These are phyloP conservation scores for Phalaenopsis equestris DNA, from an alignment of 106 monocot species.

Conservation along the genomic window DNA sequence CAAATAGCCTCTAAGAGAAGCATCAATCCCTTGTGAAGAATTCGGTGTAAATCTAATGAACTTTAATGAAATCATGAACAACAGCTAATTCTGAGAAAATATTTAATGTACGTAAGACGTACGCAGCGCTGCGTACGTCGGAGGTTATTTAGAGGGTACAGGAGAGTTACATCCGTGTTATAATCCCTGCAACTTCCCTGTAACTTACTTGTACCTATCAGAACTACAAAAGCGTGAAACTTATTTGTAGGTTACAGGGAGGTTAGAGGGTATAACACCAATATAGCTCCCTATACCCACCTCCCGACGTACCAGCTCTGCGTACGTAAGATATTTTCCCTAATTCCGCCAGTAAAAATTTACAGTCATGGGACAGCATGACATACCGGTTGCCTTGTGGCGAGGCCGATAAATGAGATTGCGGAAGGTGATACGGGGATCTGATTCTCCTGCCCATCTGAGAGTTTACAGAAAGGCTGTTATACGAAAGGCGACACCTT, in stretches of 20 bases:
- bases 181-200: too few relatives aligned
- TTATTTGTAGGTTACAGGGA: too few relatives aligned
- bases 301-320: too few relatives aligned
- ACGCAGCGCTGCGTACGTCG: too few relatives aligned
- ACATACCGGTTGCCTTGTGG: conserved; percentile 67
- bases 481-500: neutral
- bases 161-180: too few relatives aligned
- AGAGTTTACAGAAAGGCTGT: neutral
- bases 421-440: conserved; percentile 79
- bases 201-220: too few relatives aligned
- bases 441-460: conserved; percentile 94
- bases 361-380: neutral
- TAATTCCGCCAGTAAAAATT: neutral
- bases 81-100: neutral
- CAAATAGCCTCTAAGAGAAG: neutral
- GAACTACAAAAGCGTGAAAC: too few relatives aligned
- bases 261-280: too few relatives aligned
- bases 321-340: too few relatives aligned
- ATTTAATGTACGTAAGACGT: too few relatives aligned
- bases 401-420: conserved; percentile 89
- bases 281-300: too few relatives aligned
- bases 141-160: too few relatives aligned
- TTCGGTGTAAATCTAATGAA: neutral
- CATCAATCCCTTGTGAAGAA: neutral
- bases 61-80: neutral